Evolutionary conservation across 108 stramenopile species (phyloP).

Genomic region (Cylindrotheca fusiformis): DNA sequence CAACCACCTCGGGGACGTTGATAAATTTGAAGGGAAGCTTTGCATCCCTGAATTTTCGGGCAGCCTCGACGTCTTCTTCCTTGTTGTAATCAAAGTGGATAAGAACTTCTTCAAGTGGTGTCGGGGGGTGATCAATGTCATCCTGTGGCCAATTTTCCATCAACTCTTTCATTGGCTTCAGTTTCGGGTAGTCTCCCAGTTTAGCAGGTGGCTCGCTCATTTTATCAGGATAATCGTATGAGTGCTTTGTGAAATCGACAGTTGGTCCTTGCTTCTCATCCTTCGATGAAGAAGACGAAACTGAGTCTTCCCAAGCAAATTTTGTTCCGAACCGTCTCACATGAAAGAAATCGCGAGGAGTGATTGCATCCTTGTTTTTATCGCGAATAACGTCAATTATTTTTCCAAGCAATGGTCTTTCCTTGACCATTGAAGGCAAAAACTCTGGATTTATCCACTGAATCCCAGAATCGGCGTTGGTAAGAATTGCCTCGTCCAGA

Average conservation of each 20-base stretch:
- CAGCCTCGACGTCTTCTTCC: conserved; percentile 53
- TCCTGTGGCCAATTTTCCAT: conserved; percentile 80
- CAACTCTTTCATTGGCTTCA: conserved; percentile 52
- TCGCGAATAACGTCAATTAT: not conserved
- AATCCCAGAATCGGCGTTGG: conserved; percentile 20
- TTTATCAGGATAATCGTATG: conserved; percentile 57
- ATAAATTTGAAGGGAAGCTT: conserved; percentile 82
- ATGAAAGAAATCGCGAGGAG: conserved; percentile 2
- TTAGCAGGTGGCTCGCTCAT: conserved; percentile 39
- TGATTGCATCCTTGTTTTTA: not conserved
- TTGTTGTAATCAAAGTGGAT: conserved; percentile 79
- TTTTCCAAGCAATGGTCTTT: conserved; percentile 1
- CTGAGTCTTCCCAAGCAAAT: conserved; percentile 14
- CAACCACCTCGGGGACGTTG: conserved; percentile 76
- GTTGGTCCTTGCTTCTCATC: conserved; percentile 24
- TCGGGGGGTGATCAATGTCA: conserved; percentile 56
- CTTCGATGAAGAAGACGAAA: not conserved
- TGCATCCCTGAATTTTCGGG: conserved; percentile 61
- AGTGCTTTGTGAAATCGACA: conserved; percentile 66
- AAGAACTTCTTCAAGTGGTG: conserved; percentile 48
- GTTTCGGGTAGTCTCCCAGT: conserved; percentile 60
- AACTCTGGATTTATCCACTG: conserved; percentile 26
- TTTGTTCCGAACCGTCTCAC: not conserved
- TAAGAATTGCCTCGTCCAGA: conserved; percentile 13
- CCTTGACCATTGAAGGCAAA: conserved; percentile 16